Conservation (phyloP, 1,284 basidiomycete species). For the Ustilago esculenta region DNA sequence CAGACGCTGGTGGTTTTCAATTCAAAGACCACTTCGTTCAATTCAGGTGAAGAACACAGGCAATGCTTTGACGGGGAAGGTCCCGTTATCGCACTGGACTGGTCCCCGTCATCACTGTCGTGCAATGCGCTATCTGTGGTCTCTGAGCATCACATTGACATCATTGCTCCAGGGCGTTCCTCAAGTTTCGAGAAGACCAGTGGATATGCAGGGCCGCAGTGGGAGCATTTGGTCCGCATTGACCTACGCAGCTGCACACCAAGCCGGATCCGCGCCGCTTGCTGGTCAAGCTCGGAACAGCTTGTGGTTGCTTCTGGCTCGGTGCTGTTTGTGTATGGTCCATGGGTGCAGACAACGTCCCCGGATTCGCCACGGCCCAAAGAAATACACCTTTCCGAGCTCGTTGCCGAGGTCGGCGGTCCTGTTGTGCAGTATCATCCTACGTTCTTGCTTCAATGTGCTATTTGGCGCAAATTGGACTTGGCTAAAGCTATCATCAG, state of each 20-base stretch:
- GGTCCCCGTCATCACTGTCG: constrained; percentile 35
- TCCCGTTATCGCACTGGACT: constrained; percentile 22
- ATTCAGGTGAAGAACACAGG: constrained; percentile 73
- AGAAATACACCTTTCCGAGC: constrained; percentile 28
- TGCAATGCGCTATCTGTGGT: constrained; percentile 21
- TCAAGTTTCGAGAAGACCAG: background rate
- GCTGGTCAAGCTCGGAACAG: constrained; percentile 32
- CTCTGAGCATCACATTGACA: constrained; percentile 28
- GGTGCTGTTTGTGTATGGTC: constrained; percentile 33
- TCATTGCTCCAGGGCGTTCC: constrained; percentile 21
- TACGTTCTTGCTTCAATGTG: constrained; percentile 40
- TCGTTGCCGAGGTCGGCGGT: constrained; percentile 27
- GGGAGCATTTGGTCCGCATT: constrained; percentile 20
- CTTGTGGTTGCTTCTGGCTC: constrained; percentile 38
- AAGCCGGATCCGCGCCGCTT: constrained; percentile 29
- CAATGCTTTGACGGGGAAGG: constrained; percentile 16
- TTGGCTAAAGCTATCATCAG: constrained; percentile 35
- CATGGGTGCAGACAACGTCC: constrained; percentile 7
- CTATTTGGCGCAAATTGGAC: constrained; percentile 37
- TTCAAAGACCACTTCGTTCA: constrained; percentile 90
- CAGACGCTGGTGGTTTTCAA: constrained; percentile 79
- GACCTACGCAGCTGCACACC: constrained; percentile 27
- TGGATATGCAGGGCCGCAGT: background rate
- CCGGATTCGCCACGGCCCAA: background rate
- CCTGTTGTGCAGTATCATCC: constrained; percentile 51